Evolutionary conservation across 495 filamentous ascomycete species (phyloP).

Genomic region (Annulohypoxylon moriforme): DNA sequence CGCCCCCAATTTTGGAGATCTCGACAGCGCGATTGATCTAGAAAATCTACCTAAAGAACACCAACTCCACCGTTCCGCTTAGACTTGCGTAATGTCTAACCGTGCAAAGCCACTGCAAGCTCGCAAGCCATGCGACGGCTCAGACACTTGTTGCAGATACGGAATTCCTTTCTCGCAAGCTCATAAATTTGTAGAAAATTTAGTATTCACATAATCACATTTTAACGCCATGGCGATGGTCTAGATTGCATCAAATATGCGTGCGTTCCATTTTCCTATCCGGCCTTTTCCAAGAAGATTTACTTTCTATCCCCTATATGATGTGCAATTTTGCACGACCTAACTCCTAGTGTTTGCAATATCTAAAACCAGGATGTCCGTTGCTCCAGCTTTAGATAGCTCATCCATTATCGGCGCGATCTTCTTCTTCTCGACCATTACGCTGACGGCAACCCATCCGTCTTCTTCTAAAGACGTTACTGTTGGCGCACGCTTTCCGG

Average conservation of each 20-base stretch:
- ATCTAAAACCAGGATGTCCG: constrained; percentile 86
- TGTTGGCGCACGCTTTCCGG: constrained; percentile 93
- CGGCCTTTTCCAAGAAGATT: background rate
- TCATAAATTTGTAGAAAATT: background rate
- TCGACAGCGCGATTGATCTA: background rate
- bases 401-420: constrained; percentile 94
- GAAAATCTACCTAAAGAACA: background rate
- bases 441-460: constrained; percentile 91
- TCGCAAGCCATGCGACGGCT: constrained; percentile 17
- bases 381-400: constrained; percentile 79
- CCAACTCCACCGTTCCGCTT: constrained; percentile 31
- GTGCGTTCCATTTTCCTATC: background rate
- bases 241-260: background rate
- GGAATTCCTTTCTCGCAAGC: too few species aligned
- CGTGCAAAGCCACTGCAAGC: constrained; percentile 10
- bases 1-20: background rate
- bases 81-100: constrained; percentile 25
- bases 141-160: too few species aligned
- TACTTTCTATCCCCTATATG: background rate
- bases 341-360: constrained; percentile 82
- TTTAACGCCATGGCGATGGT: background rate
- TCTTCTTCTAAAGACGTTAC: constrained; percentile 87
- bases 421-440: constrained; percentile 92
- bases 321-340: background rate
- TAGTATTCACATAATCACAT: background rate